phyloP scores from a whole-genome alignment of 805 yeast genomes.

The Yamadazyma sp. region DNA sequence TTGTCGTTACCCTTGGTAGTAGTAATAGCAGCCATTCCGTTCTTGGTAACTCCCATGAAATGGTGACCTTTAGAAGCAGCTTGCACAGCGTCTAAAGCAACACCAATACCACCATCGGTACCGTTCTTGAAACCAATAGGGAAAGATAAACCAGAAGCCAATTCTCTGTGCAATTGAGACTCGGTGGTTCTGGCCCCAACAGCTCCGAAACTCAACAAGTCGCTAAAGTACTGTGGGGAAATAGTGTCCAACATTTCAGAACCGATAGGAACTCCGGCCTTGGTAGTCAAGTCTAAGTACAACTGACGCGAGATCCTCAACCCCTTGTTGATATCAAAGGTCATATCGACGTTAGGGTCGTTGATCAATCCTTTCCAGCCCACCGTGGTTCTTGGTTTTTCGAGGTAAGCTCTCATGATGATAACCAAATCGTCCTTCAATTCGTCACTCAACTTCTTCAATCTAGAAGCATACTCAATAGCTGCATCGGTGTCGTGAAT shows the following conservation, averaged over 20 bases:
- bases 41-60: constrained; percentile 91
- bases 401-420: constrained; percentile 96
- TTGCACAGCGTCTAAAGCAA: constrained; percentile 90
- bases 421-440: constrained; percentile 75
- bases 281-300: constrained; percentile 78
- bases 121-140: constrained; percentile 99
- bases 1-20: constrained; percentile 93
- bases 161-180: constrained; percentile 94
- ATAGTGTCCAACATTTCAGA: constrained; percentile 98
- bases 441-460: constrained; percentile 57
- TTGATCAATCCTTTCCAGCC: constrained; percentile 99
- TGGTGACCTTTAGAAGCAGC: constrained; percentile 94
- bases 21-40: constrained; percentile 94
- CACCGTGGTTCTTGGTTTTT: constrained; percentile 97
- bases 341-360: constrained; percentile 93
- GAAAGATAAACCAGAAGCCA: constrained; percentile 95
- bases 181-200: constrained; percentile 99
- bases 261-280: constrained; percentile 74
- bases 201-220: constrained; percentile 93
- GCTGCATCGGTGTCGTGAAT: constrained; percentile 95
- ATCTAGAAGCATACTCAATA: constrained; percentile 74
- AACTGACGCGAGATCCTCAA: constrained; percentile 83
- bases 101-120: constrained; percentile 93
- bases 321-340: constrained; percentile 94
- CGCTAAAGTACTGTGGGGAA: constrained; percentile 93